These are phyloP conservation scores for Xylaria telfairii DNA, from an alignment of 495 filamentous ascomycete species.

Conservation along the genomic window DNA sequence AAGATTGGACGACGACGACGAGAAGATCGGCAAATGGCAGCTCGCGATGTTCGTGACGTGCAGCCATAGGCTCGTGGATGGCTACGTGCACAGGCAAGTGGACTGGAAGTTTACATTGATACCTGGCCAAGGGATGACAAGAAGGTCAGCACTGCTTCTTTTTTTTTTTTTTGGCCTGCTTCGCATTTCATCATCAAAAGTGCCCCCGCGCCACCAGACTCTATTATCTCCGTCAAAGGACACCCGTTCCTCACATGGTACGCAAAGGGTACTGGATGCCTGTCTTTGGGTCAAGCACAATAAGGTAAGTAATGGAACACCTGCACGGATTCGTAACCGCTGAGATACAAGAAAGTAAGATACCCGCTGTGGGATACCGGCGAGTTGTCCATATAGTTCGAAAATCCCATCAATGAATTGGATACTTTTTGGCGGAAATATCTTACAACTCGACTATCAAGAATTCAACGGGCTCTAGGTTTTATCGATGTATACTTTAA, in stretches of 20 bases:
- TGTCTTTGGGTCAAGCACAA: not conserved
- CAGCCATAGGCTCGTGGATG: conserved; percentile 26
- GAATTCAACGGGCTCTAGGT: not conserved
- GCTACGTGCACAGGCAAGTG: conserved; percentile 17
- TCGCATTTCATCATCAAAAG: not conserved
- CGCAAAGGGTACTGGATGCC: no score
- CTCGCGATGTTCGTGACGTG: conserved; percentile 25
- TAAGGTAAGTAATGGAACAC: not conserved
- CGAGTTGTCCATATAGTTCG: not conserved
- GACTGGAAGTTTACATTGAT: conserved; percentile 13
- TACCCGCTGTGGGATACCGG: no score
- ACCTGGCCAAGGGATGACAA: conserved; percentile 9
- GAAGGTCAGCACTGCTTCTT: conserved; percentile 11
- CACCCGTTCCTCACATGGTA: not conserved
- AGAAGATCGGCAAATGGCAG: conserved; percentile 27
- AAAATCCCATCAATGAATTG: not conserved
- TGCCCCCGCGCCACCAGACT: conserved; percentile 4
- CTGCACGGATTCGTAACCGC: not conserved
- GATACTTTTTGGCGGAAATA: not conserved
- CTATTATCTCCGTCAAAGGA: not conserved
- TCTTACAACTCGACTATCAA: not conserved
- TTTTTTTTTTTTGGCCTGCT: conserved; percentile 18
- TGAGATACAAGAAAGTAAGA: no score
- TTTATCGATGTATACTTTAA: not conserved
- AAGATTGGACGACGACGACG: conserved; percentile 22